Evolutionary conservation across 768 basidiomycete genomes (phyloP).

Genomic region (Candolleomyces efflorescens): DNA sequence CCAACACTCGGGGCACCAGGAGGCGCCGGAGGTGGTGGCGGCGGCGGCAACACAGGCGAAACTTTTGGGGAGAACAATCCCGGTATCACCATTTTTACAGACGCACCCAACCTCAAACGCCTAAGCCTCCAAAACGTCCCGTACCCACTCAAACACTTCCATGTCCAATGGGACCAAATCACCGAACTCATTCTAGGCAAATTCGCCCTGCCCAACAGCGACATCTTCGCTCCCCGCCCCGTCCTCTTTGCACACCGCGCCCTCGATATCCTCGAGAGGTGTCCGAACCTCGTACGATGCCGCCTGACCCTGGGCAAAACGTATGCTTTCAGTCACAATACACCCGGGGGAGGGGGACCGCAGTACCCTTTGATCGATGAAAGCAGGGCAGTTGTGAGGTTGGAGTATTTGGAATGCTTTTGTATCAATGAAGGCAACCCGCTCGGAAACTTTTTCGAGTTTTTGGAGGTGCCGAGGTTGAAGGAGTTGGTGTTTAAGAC

Average conservation of each 20-base stretch:
- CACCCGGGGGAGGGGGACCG: neutral
- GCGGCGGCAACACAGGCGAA: neutral
- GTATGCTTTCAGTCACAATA: neutral
- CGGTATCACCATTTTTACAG: neutral
- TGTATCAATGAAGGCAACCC: constrained; percentile 4
- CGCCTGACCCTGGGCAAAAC: constrained; percentile 1
- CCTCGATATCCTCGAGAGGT: neutral
- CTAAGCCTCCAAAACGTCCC: constrained; percentile 6
- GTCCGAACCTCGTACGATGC: constrained; percentile 3
- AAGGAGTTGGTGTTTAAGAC: constrained; percentile 5
- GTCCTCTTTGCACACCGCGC: neutral
- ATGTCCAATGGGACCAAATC: constrained; percentile 1
- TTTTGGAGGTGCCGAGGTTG: neutral
- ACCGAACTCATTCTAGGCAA: constrained; percentile 7
- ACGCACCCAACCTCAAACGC: neutral
- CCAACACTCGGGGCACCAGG: neutral
- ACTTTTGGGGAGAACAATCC: neutral
- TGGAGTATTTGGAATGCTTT: neutral
- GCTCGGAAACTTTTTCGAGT: constrained; percentile 2
- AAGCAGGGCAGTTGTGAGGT: neutral
- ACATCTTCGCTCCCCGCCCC: constrained; percentile 1
- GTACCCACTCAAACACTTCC: neutral
- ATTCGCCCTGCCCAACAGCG: neutral
- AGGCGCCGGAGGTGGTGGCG: neutral
- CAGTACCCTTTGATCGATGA: neutral